Conservation (phyloP, 1,284 basidiomycete genomes). For the Ustilago esculenta region DNA sequence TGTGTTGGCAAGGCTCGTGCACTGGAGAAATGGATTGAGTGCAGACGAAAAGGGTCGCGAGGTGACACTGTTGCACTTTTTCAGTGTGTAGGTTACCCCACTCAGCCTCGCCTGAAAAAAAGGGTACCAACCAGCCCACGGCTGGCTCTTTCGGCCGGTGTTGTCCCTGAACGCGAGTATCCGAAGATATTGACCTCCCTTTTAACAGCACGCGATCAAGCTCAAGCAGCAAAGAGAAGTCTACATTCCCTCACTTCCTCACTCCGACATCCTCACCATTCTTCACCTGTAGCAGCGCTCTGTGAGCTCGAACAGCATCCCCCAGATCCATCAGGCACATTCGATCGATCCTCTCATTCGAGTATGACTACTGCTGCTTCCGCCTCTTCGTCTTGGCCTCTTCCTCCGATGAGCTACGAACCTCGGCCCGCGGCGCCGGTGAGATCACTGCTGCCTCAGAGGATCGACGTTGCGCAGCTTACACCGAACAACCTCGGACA, state of each 20-base stretch:
- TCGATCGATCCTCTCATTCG: background rate
- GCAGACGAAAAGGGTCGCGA: slow-evolving; percentile 2
- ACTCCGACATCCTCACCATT: background rate
- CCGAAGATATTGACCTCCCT: background rate
- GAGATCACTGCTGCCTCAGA: slow-evolving; percentile 30
- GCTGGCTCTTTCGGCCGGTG: slow-evolving; percentile 20
- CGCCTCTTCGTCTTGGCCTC: slow-evolving; percentile 26
- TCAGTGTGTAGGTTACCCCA: no score
- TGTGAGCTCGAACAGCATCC: no score
- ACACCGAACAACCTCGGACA: slow-evolving; percentile 66
- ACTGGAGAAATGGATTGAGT: background rate
- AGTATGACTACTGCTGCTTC: slow-evolving; percentile 21
- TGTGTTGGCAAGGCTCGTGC: slow-evolving; percentile 26
- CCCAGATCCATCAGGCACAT: no score
- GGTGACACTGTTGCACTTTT: no score
- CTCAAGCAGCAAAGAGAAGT: no score
- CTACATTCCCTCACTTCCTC: background rate
- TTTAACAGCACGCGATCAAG: slow-evolving; percentile 8
- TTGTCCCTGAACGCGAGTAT: background rate
- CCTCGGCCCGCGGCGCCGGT: slow-evolving; percentile 44
- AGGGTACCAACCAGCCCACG: no score
- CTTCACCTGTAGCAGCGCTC: no score
- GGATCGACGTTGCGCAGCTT: slow-evolving; percentile 52
- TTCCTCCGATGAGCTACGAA: slow-evolving; percentile 51
- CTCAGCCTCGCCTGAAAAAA: no score